These are phyloP conservation scores for Aureobasidium namibiae DNA, from an alignment of 2,329 filamentous ascomycete genomes.

Conservation along the genomic window DNA sequence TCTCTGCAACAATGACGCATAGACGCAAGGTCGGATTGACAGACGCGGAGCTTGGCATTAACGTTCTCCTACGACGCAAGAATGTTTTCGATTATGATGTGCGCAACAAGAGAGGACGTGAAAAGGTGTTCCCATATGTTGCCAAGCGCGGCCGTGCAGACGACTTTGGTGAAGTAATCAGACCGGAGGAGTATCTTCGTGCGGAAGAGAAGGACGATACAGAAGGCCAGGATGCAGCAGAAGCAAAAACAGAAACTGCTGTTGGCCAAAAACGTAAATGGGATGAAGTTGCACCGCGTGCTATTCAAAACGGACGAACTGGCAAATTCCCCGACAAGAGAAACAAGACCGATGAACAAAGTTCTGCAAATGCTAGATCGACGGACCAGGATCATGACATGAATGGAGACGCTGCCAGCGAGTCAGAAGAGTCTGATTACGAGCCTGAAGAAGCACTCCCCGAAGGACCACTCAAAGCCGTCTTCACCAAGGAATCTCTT, in stretches of 20 bases:
- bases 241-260: constrained; percentile 38
- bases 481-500: constrained; percentile 56
- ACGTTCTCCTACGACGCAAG: constrained; percentile 79
- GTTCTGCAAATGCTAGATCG: constrained; percentile 22
- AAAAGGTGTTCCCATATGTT: constrained; percentile 84
- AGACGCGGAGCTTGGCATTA: constrained; percentile 86
- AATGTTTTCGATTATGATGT: constrained; percentile 92
- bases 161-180: constrained; percentile 89
- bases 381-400: constrained; percentile 17
- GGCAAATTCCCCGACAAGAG: constrained; percentile 31
- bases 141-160: constrained; percentile 72
- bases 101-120: constrained; percentile 80
- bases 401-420: constrained; percentile 27
- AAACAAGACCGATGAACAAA: constrained; percentile 24
- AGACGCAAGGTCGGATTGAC: constrained; percentile 79
- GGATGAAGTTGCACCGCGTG: constrained; percentile 56
- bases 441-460: constrained; percentile 43
- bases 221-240: constrained; percentile 54
- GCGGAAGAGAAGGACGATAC: constrained; percentile 82
- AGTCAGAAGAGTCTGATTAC: constrained; percentile 43
- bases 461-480: constrained; percentile 67
- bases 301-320: constrained; percentile 3
- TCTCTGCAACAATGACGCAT: constrained; percentile 77
- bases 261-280: constrained; percentile 92
- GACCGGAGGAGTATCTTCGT: constrained; percentile 85